Percentiles rank a stretch among this genome's conserved stretches.
Conservation (phyloP, 2,329 filamentous ascomycete genomes). For the Cladobotryum mycophilum region DNA sequence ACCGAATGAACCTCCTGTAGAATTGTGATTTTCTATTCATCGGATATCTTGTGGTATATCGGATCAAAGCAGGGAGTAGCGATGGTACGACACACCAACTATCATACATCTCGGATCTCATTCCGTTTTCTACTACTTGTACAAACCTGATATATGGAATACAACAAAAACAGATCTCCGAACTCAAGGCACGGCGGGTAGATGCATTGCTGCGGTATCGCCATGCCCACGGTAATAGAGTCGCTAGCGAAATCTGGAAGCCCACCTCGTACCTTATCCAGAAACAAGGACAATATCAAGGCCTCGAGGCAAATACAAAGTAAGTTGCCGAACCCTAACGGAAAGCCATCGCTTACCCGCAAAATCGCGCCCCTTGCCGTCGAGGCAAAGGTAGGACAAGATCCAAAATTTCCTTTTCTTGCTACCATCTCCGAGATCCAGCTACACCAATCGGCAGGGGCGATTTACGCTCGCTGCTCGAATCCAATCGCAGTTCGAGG, state of each 20-base stretch:
- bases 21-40: too few species aligned
- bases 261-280: too few species aligned
- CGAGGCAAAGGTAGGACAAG: constrained; percentile 8
- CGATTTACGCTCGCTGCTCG: constrained; percentile 4
- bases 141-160: neutral
- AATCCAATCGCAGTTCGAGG: constrained; percentile 8
- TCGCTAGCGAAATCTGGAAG: too few species aligned
- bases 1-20: too few species aligned
- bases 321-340: neutral
- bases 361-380: constrained; percentile 7
- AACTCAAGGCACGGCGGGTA: constrained; percentile 6
- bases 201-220: constrained; percentile 6
- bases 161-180: constrained; percentile 8
- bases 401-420: constrained; percentile 9
- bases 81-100: neutral
- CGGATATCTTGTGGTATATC: too few species aligned
- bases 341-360: neutral
- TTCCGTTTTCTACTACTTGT: neutral
- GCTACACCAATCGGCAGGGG: neutral
- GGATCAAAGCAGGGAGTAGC: too few species aligned
- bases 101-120: neutral
- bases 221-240: neutral
- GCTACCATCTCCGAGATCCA: neutral
- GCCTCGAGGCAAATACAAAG: too few species aligned
- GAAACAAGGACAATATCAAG: too few species aligned